phyloP scores from a whole-genome alignment of 2,329 filamentous ascomycete genomes.

The Bipolaris zeicola region DNA sequence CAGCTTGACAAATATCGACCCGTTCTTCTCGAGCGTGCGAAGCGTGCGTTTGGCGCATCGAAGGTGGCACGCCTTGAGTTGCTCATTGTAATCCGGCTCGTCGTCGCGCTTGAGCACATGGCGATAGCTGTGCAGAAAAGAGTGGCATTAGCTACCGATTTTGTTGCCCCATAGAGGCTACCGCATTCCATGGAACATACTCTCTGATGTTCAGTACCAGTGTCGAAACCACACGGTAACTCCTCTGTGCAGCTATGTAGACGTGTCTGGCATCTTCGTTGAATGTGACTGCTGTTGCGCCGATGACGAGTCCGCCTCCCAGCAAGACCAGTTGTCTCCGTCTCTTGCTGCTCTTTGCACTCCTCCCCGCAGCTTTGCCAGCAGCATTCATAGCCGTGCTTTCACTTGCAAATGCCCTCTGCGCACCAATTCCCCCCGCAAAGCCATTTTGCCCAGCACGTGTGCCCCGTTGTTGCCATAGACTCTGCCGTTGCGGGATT shows the following conservation, averaged over 20 bases:
- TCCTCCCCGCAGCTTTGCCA: slow-evolving; percentile 8
- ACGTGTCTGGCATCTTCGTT: slow-evolving; percentile 74
- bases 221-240: slow-evolving; percentile 75
- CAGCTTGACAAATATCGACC: slow-evolving; percentile 97
- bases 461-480: slow-evolving; percentile 25
- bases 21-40: slow-evolving; percentile 88
- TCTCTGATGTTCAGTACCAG: slow-evolving; percentile 86
- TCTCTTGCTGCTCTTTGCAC: slow-evolving; percentile 30
- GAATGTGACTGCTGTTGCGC: slow-evolving; percentile 55
- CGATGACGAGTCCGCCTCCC: slow-evolving; percentile 40
- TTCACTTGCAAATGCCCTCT: slow-evolving; percentile 20
- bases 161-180: not conserved
- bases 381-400: slow-evolving; percentile 4
- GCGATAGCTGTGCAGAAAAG: slow-evolving; percentile 71
- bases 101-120: slow-evolving; percentile 76
- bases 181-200: slow-evolving; percentile 57
- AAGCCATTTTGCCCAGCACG: slow-evolving; percentile 7
- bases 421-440: slow-evolving; percentile 1
- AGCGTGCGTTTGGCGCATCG: slow-evolving; percentile 89
- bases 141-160: slow-evolving; percentile 20
- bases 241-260: slow-evolving; percentile 76
- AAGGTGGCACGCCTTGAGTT: slow-evolving; percentile 84
- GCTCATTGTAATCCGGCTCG: slow-evolving; percentile 66
- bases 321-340: slow-evolving; percentile 35
- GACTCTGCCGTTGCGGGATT: slow-evolving; percentile 22